Evolutionary conservation across 257 asterid genomes (phyloP), one percentile per base, ranked within the genome.

Genomic region (Solanum rostratum): DNA sequence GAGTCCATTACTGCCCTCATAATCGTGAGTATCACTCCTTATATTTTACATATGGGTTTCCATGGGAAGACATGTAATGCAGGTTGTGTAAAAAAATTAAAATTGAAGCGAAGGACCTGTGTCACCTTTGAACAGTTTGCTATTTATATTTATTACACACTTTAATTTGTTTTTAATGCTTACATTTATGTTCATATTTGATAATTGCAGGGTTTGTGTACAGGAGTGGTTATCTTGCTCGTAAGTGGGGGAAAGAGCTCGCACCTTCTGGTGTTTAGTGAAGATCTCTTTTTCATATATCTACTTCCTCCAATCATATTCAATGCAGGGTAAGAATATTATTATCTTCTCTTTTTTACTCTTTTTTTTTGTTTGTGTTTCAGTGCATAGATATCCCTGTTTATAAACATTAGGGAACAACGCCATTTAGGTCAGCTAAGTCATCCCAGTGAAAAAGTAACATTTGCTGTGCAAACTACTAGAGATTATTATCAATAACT

Each of bases 271-370:
- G 87, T 86, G 57, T 89, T 89, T 73, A 88, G 90, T 66, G 92
- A 89, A 78, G 90, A 89, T 86, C 87, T 89, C 82, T 89, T 89
- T 86, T 89, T 89, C 80, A 89, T 89, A 53, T 89, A 89, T 88
- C 87, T 90, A 52, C 92, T 90, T 52, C 90, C 92, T 20, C 92
- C 92, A 19, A 89, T 89, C 49, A 89, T 89, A 63, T 89, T 89
- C 46, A 89, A 89, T 80, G 92, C 92, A 4, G 92, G 92, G 92
- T 89, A 89, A 70, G 85, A 54, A 7, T 57, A 3, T 55, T 53
- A 22, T 7, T 62, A 37, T 68, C 53, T 45, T 73, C 27, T 54
- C 8, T 84, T 46, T n/a, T 10, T 62, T 63, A 16, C 63, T 45
- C 7, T 57, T 60, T 27, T 57, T 82, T 33, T 33, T 33, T 33